Conservation (phyloP, 2,329 filamentous ascomycete genomes). For the Hypoxylon sp. region DNA sequence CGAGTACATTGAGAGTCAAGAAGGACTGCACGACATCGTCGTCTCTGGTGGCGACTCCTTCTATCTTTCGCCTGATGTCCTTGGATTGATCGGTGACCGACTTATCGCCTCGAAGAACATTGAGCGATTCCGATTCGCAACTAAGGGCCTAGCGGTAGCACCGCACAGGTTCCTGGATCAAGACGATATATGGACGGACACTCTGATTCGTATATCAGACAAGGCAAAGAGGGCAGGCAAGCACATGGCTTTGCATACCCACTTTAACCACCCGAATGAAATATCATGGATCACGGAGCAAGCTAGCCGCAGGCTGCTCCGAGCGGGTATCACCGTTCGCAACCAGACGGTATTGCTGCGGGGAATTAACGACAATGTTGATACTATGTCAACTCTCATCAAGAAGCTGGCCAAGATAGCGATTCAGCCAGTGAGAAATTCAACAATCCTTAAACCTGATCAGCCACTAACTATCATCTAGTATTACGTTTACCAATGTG, state of each 20-base stretch:
- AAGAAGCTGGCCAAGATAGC: conserved; percentile 68
- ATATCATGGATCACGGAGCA: conserved; percentile 71
- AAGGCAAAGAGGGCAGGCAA: conserved; percentile 68
- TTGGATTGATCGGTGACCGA: conserved; percentile 67
- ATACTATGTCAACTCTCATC: conserved; percentile 69
- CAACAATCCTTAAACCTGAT: neutral
- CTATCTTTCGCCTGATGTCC: conserved; percentile 67
- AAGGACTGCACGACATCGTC: conserved; percentile 69
- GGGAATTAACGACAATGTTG: conserved; percentile 70
- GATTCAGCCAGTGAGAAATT: conserved; percentile 65
- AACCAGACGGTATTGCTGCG: conserved; percentile 73
- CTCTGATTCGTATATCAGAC: conserved; percentile 66
- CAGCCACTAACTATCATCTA: conserved; percentile 48
- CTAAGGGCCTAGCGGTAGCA: conserved; percentile 72
- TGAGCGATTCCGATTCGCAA: conserved; percentile 72
- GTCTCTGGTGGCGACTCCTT: conserved; percentile 75
- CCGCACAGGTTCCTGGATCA: conserved; percentile 69
- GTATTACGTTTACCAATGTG: conserved; percentile 77
- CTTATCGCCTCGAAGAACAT: conserved; percentile 71
- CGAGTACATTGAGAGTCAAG: conserved; percentile 67
- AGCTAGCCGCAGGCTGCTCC: conserved; percentile 66
- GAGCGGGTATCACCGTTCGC: conserved; percentile 67
- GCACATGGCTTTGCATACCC: conserved; percentile 73
- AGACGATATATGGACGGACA: conserved; percentile 67
- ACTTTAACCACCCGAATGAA: conserved; percentile 75